Evolutionary conservation across 2,329 filamentous ascomycete species (phyloP), one percentile per base, ranked within the genome.

Genomic region (Talaromyces sp.): DNA sequence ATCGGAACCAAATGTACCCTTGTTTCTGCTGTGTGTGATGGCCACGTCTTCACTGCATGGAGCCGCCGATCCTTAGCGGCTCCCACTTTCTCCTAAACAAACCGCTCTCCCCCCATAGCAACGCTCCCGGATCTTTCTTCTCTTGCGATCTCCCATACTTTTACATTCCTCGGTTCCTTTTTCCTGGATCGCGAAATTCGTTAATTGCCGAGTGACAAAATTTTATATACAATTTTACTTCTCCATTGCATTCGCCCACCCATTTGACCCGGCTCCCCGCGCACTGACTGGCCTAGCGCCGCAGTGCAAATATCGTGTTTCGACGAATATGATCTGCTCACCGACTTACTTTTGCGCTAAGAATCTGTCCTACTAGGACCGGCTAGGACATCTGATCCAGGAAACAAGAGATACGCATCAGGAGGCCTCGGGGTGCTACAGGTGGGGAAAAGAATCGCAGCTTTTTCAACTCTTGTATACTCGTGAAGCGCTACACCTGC

Each of bases 281-380:
- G 68, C 65, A 66, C 67, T 70, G 67, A 64, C 54, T 54, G 63
- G 60, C 63, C 56, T 55, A 55, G 58, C 52, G 62, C 66, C 67
- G 67, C 68, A 63, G 68, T 69, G 68, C 67, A 63, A 48, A 52
- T 57, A 53, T 39, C 61, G 58, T 33, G 58, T 52, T 55, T 51
- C 48, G 53, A 55, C 64, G 64, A 71, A 66, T 55, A 71, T 71
- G 69, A 65, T 51, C 60, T 62, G 55, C 53, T 54, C 49, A 55
- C 58, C 56, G 43, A 61, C 41, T 52, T 22, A 47, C 41, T 49
- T 55, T 39, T 45, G 49, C 54, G 32, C 47, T 40, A 49, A 57
- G 41, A 56, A 55, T 29, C 52, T 51, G 51, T 56, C 55, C 44
- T 51, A 55, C 41, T 63, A 59, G 51, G 51, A 47, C 52, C 45